These are phyloP conservation scores for Erodium chrysanthum DNA, from an alignment of 441 rosid species.

Conservation along the genomic window DNA sequence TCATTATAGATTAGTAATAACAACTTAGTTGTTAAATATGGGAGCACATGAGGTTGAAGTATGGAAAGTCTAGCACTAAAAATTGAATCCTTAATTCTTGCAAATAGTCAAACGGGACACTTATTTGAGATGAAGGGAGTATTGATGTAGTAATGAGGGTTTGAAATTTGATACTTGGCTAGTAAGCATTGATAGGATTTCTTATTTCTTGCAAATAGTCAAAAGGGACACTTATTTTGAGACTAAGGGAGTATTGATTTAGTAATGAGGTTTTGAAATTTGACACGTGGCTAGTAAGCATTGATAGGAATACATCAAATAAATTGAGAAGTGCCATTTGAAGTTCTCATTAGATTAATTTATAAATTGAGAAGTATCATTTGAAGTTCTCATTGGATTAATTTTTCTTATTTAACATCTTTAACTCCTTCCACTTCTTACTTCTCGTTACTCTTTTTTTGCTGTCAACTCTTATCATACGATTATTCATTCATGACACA, in stretches of 20 bases:
- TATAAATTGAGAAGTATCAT: too few species aligned
- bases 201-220: neutral
- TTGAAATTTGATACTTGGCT: too few species aligned
- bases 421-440: neutral
- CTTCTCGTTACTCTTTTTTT: neutral
- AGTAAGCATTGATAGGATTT: too few species aligned
- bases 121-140: too few species aligned
- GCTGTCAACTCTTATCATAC: neutral
- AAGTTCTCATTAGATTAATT: neutral
- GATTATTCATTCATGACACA: neutral
- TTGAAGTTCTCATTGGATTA: too few species aligned
- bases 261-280: too few species aligned
- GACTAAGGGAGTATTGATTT: too few species aligned
- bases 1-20: neutral
- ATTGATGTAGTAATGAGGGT: too few species aligned
- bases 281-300: too few species aligned
- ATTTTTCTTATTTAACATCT: neutral
- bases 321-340: too few species aligned
- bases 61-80: neutral
- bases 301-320: neutral
- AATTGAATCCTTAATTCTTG: neutral
- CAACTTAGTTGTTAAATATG: neutral
- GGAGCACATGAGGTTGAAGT: neutral
- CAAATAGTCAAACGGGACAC: too few species aligned
- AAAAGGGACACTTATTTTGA: too few species aligned